phyloP scores from a whole-genome alignment of 2,329 filamentous ascomycete species.

The Rhynchosporium agropyri region DNA sequence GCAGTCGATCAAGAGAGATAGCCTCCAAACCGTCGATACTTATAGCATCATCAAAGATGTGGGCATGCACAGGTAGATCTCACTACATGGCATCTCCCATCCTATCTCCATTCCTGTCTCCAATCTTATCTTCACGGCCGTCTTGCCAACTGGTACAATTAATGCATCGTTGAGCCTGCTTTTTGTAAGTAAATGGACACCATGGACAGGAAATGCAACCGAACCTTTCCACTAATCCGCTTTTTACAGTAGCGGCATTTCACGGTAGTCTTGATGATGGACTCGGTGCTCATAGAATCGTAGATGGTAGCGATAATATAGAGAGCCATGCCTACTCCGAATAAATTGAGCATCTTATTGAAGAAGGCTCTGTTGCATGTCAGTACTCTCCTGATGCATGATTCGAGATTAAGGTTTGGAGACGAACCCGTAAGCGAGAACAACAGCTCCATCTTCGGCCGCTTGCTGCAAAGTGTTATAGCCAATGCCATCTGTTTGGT shows the following conservation, averaged over 20 bases:
- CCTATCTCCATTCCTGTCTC: no score
- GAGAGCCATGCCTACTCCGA: constrained; percentile 65
- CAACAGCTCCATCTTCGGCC: constrained; percentile 69
- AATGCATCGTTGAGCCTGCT: constrained; percentile 52
- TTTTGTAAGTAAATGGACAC: constrained; percentile 7
- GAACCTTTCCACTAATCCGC: constrained; percentile 63
- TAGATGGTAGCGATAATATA: constrained; percentile 67
- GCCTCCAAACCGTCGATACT: neutral
- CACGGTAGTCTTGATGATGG: constrained; percentile 70
- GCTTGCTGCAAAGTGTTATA: constrained; percentile 74
- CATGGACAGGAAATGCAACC: neutral
- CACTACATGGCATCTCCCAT: neutral
- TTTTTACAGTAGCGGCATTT: constrained; percentile 71
- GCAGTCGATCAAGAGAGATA: neutral
- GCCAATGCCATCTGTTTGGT: constrained; percentile 46
- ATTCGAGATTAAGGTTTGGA: neutral
- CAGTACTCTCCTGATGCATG: neutral
- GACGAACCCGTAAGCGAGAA: constrained; percentile 69
- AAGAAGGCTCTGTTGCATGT: constrained; percentile 55
- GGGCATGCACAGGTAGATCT: neutral
- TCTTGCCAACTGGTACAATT: constrained; percentile 62
- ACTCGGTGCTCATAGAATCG: constrained; percentile 59
- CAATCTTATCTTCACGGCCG: constrained; percentile 39
- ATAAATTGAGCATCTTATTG: constrained; percentile 66
- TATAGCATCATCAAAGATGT: neutral